phyloP scores from a whole-genome alignment of 805 yeast species.

The Starmerella kuoi region DNA sequence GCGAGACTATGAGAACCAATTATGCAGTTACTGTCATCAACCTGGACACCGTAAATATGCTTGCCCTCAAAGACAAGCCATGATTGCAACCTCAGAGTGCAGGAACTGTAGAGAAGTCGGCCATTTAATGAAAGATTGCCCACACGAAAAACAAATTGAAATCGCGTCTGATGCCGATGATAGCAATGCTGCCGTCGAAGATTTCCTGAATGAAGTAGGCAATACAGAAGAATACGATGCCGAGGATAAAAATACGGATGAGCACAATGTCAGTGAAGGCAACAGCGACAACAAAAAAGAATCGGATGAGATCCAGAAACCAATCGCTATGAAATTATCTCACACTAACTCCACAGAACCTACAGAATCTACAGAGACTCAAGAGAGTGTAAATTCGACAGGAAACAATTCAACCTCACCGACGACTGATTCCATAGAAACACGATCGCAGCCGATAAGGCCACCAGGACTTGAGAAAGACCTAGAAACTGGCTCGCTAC shows the following conservation, averaged over 20 bases:
- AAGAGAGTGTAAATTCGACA: too few relatives aligned
- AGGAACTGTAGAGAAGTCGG: background rate
- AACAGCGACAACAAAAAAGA: background rate
- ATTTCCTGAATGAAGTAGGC: constrained; percentile 8
- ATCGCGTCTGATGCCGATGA: constrained; percentile 7
- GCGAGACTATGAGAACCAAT: constrained; percentile 59
- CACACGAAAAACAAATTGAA: constrained; percentile 17
- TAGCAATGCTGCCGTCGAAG: constrained; percentile 13
- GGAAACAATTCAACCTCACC: too few relatives aligned
- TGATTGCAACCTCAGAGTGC: constrained; percentile 49
- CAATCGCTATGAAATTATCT: too few relatives aligned
- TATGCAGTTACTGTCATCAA: constrained; percentile 56
- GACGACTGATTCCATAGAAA: too few relatives aligned
- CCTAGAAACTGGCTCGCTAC: too few relatives aligned
- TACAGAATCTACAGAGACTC: too few relatives aligned
- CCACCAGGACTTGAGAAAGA: too few relatives aligned
- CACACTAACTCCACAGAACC: too few relatives aligned
- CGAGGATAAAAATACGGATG: background rate
- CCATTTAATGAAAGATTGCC: background rate
- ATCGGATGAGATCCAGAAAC: too few relatives aligned
- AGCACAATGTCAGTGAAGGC: background rate
- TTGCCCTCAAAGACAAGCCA: constrained; percentile 49
- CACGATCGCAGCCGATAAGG: too few relatives aligned
- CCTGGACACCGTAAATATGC: constrained; percentile 83
- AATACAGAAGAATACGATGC: background rate